A percentile compares a stretch with the other conserved stretches of the same genome.
These are phyloP conservation scores for Orychophragmus violaceus DNA, from an alignment of 345 rosid species.

Conservation along the genomic window DNA sequence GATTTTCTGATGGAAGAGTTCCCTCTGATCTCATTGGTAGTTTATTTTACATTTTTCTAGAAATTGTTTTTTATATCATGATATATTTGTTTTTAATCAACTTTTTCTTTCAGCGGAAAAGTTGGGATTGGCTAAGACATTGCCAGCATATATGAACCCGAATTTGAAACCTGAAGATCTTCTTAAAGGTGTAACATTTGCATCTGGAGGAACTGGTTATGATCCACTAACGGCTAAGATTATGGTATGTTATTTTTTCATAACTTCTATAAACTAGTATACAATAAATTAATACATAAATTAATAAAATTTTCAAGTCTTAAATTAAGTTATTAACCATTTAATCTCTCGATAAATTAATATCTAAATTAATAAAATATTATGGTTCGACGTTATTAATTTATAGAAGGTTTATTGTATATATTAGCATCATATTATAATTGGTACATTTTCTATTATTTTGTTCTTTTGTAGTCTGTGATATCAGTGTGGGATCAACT, in stretches of 20 bases:
- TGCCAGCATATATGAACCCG: slow-evolving; percentile 50
- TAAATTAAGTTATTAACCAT: slow-evolving; percentile 48
- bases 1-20: too few species aligned
- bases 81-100: not conserved
- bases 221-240: too few species aligned
- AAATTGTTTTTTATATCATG: not conserved
- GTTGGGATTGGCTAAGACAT: slow-evolving; percentile 27
- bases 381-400: too few species aligned
- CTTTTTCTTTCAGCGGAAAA: slow-evolving; percentile 32
- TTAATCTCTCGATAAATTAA: slow-evolving; percentile 34
- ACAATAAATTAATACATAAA: slow-evolving; percentile 44
- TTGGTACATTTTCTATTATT: too few species aligned
- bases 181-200: slow-evolving; percentile 53
- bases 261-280: too few species aligned
- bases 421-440: too few species aligned
- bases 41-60: too few species aligned
- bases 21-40: slow-evolving; percentile 11
- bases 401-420: too few species aligned
- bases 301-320: not conserved
- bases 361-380: too few species aligned
- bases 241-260: too few species aligned
- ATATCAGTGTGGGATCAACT: too few species aligned
- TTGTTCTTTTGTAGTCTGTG: too few species aligned
- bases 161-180: slow-evolving; percentile 38
- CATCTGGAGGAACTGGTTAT: slow-evolving; percentile 64